Conservation (phyloP, 2,329 filamentous ascomycete genomes). For the Neoscytalidium dimidiatum region DNA sequence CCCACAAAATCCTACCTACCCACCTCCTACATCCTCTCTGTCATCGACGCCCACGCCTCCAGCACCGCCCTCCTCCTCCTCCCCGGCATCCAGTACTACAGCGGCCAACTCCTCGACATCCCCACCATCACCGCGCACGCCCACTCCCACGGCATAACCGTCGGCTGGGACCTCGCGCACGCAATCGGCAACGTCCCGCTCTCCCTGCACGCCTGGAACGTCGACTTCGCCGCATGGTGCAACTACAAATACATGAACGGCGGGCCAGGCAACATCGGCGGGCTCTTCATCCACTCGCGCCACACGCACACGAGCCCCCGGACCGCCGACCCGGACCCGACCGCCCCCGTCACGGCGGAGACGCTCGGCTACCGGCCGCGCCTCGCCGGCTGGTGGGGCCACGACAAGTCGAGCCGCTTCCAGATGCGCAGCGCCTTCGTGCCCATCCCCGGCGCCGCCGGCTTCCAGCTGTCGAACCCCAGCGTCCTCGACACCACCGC, state of each 20-base stretch:
- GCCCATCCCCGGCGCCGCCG: conserved; percentile 75
- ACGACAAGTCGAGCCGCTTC: conserved; percentile 74
- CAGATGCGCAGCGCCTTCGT: conserved; percentile 80
- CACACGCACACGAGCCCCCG: conserved; percentile 54
- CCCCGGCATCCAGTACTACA: conserved; percentile 90
- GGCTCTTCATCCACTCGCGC: conserved; percentile 75
- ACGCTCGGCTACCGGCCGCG: conserved; percentile 60
- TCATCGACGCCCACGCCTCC: conserved; percentile 74
- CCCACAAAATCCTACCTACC: conserved; percentile 59
- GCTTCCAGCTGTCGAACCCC: conserved; percentile 85
- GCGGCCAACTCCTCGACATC: conserved; percentile 86
- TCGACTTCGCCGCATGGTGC: conserved; percentile 92
- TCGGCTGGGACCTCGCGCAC: conserved; percentile 89
- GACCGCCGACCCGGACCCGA: conserved; percentile 27
- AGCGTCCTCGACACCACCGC: conserved; percentile 75
- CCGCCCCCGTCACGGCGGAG: conserved; percentile 28
- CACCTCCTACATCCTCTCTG: conserved; percentile 69
- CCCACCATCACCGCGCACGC: conserved; percentile 76
- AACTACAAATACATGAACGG: conserved; percentile 94
- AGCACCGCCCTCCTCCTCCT: conserved; percentile 76
- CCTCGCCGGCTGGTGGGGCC: conserved; percentile 85
- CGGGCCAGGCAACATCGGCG: conserved; percentile 79
- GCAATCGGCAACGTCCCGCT: conserved; percentile 82
- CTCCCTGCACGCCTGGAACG: conserved; percentile 80
- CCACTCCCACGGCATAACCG: conserved; percentile 66